Conservation (phyloP, 2,329 filamentous ascomycete species). For the Fonsecaea monophora region DNA sequence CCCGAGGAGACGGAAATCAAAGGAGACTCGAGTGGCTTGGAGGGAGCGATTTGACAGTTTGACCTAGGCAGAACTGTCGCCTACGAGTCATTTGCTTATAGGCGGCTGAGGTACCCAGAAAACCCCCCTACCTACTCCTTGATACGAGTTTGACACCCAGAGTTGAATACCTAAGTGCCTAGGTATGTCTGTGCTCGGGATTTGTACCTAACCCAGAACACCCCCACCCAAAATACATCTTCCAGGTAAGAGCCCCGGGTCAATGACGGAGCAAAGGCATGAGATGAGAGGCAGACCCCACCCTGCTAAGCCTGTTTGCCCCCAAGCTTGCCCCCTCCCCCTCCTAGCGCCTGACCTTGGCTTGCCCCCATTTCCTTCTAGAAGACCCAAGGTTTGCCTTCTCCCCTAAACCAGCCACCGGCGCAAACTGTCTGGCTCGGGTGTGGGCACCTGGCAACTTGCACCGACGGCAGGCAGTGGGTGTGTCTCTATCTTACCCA, state of each 20-base stretch:
- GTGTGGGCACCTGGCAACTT: not conserved
- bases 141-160: not conserved
- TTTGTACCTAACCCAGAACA: not conserved
- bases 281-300: constrained; percentile 6
- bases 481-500: not conserved
- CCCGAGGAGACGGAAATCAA: not conserved
- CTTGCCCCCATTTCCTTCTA: constrained; percentile 33
- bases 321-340: not conserved
- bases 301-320: constrained; percentile 15
- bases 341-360: not conserved
- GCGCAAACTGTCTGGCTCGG: not conserved
- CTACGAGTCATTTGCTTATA: not conserved
- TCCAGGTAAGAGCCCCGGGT: constrained; percentile 3
- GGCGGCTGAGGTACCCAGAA: not conserved
- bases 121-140: not conserved
- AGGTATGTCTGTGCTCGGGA: no score
- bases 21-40: not conserved
- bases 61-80: not conserved
- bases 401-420: constrained; percentile 26
- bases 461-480: not conserved
- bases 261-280: constrained; percentile 21
- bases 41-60: not conserved
- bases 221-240: not conserved
- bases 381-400: constrained; percentile 28
- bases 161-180: not conserved